Evolutionary conservation across 352 stramenopile species (phyloP).

Genomic region (Plasmopara halstedii): DNA sequence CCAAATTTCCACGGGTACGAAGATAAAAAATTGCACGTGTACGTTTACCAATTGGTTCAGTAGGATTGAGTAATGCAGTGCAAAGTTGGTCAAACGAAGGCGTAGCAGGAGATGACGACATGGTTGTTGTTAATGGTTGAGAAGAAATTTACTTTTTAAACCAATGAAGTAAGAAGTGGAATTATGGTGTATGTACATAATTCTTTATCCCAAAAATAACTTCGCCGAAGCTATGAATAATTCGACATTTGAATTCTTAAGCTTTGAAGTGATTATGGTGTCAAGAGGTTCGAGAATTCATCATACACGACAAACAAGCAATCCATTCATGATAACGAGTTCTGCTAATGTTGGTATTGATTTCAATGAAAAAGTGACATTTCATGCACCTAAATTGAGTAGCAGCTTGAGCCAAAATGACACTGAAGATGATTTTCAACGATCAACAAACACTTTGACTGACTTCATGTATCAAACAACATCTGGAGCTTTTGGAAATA

Average conservation of each 20-base stretch:
- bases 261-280: no score
- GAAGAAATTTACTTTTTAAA: no score
- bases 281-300: slow-evolving; percentile 69
- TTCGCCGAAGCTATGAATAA: no score
- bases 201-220: no score
- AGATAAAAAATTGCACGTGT: slow-evolving; percentile 91
- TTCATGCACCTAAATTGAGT: slow-evolving; percentile 43
- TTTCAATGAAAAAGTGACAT: slow-evolving; percentile 53
- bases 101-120: no score
- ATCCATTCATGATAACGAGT: slow-evolving; percentile 83
- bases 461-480: slow-evolving; percentile 83
- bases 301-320: slow-evolving; percentile 57
- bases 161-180: no score
- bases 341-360: slow-evolving; percentile 80
- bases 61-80: slow-evolving; percentile 64
- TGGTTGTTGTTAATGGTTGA: no score
- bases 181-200: no score
- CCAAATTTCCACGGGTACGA: slow-evolving; percentile 66
- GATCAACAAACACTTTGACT: slow-evolving; percentile 24
- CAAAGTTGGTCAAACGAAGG: slow-evolving; percentile 56
- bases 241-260: no score
- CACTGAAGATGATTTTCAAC: slow-evolving; percentile 13
- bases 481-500: slow-evolving; percentile 41
- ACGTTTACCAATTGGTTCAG: slow-evolving; percentile 82
- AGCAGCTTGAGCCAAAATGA: slow-evolving; percentile 28